Evolutionary conservation across 1,284 basidiomycete species (phyloP).

Genomic region (Ganoderma lingzhi): DNA sequence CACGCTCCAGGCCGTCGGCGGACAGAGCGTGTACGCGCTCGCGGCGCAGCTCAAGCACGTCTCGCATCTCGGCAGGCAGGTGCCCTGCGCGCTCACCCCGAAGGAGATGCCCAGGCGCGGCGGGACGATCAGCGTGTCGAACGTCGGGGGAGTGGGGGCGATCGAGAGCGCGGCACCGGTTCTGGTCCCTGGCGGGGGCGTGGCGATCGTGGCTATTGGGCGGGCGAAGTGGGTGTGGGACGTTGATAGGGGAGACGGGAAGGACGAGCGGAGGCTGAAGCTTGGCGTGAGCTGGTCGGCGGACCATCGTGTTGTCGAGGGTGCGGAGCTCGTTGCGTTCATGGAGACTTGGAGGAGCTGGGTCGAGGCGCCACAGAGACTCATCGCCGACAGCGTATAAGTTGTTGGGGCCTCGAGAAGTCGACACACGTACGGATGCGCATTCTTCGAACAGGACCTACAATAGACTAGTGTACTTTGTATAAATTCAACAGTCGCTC

Average conservation of each 20-base stretch:
- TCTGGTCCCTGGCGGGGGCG: conserved; percentile 87
- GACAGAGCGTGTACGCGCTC: conserved; percentile 69
- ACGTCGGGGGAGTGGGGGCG: conserved; percentile 83
- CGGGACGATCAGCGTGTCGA: conserved; percentile 88
- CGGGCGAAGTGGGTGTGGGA: conserved; percentile 87
- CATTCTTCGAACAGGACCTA: neutral
- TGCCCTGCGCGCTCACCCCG: conserved; percentile 68
- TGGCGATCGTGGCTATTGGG: conserved; percentile 92
- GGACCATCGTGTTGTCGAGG: conserved; percentile 93
- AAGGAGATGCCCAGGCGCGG: conserved; percentile 73
- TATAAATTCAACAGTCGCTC: neutral
- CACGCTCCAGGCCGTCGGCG: conserved; percentile 72
- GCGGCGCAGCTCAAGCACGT: conserved; percentile 70
- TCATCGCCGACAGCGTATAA: conserved; percentile 71
- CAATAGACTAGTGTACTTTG: conserved; percentile 5
- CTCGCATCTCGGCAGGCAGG: conserved; percentile 69
- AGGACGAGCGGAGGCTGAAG: conserved; percentile 72
- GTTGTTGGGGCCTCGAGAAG: conserved; percentile 26
- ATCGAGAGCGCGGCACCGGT: conserved; percentile 81
- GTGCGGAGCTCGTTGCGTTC: conserved; percentile 91
- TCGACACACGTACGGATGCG: neutral
- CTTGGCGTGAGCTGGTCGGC: conserved; percentile 87
- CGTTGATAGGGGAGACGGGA: conserved; percentile 53
- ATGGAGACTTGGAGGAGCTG: conserved; percentile 90
- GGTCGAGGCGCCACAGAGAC: conserved; percentile 81